Evolutionary conservation across 495 filamentous ascomycete species (phyloP).

Genomic region (Tuber microsphaerosporum): DNA sequence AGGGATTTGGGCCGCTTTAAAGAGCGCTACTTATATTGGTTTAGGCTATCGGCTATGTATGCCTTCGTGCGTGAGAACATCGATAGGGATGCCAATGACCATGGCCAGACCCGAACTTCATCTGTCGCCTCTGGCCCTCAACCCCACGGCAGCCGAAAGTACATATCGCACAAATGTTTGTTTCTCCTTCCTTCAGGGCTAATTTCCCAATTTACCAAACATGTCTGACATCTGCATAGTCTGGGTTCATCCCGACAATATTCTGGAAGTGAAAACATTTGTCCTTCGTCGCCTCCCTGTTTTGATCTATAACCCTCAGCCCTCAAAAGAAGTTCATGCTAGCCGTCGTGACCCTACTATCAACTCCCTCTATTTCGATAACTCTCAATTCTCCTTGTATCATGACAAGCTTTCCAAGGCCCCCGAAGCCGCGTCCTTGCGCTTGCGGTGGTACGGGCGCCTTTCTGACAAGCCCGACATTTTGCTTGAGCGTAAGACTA

Average conservation of each 20-base stretch:
- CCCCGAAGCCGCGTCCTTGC: conserved; percentile 70
- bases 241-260: conserved; percentile 92
- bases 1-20: background rate
- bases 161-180: conserved; percentile 83
- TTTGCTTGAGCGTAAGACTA: conserved; percentile 78
- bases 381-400: conserved; percentile 74
- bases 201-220: conserved; percentile 15
- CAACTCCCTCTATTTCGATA: conserved; percentile 95
- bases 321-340: conserved; percentile 68
- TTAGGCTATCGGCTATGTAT: conserved; percentile 81
- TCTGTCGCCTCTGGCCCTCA: conserved; percentile 51
- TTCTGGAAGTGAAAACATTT: conserved; percentile 90
- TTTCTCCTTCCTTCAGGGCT: conserved; percentile 6
- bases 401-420: conserved; percentile 70
- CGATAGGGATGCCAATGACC: conserved; percentile 48
- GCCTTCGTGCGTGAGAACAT: conserved; percentile 81
- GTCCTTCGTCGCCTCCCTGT: conserved; percentile 84
- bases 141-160: conserved; percentile 45
- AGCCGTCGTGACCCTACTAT: conserved; percentile 77
- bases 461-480: conserved; percentile 70
- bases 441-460: conserved; percentile 87
- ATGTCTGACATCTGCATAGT: conserved; percentile 46
- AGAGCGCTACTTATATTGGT: conserved; percentile 5
- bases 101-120: conserved; percentile 42
- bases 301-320: conserved; percentile 82